Percentiles rank a stretch among this genome's conserved stretches.
These are phyloP conservation scores for Yamadazyma sp. DNA, from an alignment of 805 yeast species.

Conservation along the genomic window DNA sequence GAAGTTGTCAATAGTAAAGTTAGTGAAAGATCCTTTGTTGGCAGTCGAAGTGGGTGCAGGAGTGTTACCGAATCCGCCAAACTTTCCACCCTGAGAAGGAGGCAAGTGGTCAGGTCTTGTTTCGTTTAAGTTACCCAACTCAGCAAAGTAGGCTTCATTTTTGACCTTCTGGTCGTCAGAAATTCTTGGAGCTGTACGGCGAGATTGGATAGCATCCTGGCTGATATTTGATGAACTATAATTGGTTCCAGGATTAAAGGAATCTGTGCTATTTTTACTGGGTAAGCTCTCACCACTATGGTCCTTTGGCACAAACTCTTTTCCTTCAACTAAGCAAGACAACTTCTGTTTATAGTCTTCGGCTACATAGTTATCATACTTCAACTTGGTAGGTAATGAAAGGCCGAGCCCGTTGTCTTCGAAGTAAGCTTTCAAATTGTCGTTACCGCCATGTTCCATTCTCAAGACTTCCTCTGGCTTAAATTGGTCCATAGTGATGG, in stretches of 20 bases:
- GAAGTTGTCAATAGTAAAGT: constrained; percentile 63
- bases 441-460: constrained; percentile 96
- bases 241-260: constrained; percentile 2
- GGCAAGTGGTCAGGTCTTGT: constrained; percentile 74
- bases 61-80: constrained; percentile 86
- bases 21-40: constrained; percentile 45
- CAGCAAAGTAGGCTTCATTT: constrained; percentile 81
- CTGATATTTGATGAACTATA: constrained; percentile 11
- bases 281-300: constrained; percentile 51
- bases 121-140: constrained; percentile 71
- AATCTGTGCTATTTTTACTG: constrained; percentile 3
- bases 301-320: constrained; percentile 64
- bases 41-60: constrained; percentile 47
- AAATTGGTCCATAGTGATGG: constrained; percentile 98
- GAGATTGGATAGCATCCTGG: constrained; percentile 35
- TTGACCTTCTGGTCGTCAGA: constrained; percentile 46
- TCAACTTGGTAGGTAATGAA: constrained; percentile 61
- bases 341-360: constrained; percentile 87
- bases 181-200: constrained; percentile 41
- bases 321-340: constrained; percentile 72
- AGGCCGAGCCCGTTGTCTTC: constrained; percentile 68
- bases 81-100: constrained; percentile 93
- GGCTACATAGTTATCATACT: constrained; percentile 90
- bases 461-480: constrained; percentile 85
- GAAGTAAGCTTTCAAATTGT: constrained; percentile 67